Evolutionary conservation across 306 rosid species (phyloP).

Genomic region (Cucumis melo): DNA sequence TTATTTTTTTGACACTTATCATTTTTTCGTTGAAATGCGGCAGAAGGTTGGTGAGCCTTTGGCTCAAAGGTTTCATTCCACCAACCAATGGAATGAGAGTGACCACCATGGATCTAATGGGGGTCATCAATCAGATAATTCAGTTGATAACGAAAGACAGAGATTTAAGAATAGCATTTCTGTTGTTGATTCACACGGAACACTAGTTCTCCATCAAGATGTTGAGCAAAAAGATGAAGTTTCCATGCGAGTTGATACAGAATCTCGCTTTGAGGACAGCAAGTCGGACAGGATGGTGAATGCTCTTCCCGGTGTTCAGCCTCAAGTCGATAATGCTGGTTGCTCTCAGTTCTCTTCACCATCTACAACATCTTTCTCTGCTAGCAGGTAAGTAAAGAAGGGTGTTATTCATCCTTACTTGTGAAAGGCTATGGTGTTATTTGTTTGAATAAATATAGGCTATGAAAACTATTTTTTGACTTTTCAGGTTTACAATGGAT

Average conservation of each 20-base stretch:
- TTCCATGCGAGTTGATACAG: conserved; percentile 18
- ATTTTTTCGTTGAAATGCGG: conserved; percentile 3
- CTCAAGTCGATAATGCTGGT: conserved; percentile 30
- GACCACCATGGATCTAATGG: conserved; percentile 29
- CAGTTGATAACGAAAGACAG: conserved; percentile 23
- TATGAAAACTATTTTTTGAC: background rate
- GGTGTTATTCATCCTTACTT: background rate
- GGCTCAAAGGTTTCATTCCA: conserved; percentile 24
- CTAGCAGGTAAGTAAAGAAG: conserved; percentile 22
- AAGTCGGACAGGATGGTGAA: conserved; percentile 37
- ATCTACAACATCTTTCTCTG: conserved; percentile 45
- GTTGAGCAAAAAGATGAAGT: conserved; percentile 21
- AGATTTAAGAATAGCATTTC: conserved; percentile 9
- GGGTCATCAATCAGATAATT: conserved; percentile 26
- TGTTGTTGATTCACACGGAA: conserved; percentile 24
- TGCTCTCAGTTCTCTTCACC: conserved; percentile 44
- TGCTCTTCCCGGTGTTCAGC: conserved; percentile 28
- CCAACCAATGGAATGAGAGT: conserved; percentile 33
- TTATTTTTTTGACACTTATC: background rate
- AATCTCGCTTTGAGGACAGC: conserved; percentile 20
- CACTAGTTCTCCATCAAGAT: conserved; percentile 17
- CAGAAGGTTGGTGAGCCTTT: conserved; percentile 49
- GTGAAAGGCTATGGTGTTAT: background rate
- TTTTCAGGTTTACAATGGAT: conserved; percentile 42
- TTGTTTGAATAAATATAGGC: background rate